Evolutionary conservation across 1,139 yeast species (phyloP).

Genomic region (Kodamaea alishanica): DNA sequence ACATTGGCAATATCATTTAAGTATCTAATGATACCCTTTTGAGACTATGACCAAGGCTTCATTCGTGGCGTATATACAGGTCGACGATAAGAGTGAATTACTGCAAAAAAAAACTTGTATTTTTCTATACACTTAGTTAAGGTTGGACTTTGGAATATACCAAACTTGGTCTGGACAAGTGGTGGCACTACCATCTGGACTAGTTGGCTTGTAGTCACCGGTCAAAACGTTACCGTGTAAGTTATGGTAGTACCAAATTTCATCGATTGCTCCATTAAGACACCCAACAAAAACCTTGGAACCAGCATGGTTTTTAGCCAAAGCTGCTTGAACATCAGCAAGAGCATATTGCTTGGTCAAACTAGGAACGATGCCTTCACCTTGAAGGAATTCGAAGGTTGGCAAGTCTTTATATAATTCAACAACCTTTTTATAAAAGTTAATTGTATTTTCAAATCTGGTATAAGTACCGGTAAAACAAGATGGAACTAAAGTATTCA

Average conservation of each 20-base stretch:
- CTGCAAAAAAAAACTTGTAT: neutral
- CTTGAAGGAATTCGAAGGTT: conserved; percentile 32
- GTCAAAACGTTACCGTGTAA: conserved; percentile 36
- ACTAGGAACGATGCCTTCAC: conserved; percentile 35
- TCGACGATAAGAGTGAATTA: neutral
- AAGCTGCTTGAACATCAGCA: conserved; percentile 31
- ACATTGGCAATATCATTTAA: no score
- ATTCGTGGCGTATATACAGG: no score
- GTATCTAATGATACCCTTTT: no score
- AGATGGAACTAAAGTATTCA: conserved; percentile 36
- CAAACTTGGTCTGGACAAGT: conserved; percentile 30
- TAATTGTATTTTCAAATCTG: conserved; percentile 30
- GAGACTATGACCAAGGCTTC: no score
- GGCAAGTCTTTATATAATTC: conserved; percentile 34
- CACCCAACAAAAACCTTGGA: conserved; percentile 37
- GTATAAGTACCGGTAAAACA: conserved; percentile 34
- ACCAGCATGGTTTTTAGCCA: conserved; percentile 26
- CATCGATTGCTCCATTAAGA: conserved; percentile 30
- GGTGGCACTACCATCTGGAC: conserved; percentile 27
- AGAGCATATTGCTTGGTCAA: conserved; percentile 26
- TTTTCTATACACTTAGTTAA: neutral
- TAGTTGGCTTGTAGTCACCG: conserved; percentile 32
- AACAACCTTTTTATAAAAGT: conserved; percentile 32
- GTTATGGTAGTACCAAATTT: conserved; percentile 39
- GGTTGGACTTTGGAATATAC: conserved; percentile 29